phyloP scores from a whole-genome alignment of 257 asterid genomes.

The Solanum virginianum region DNA sequence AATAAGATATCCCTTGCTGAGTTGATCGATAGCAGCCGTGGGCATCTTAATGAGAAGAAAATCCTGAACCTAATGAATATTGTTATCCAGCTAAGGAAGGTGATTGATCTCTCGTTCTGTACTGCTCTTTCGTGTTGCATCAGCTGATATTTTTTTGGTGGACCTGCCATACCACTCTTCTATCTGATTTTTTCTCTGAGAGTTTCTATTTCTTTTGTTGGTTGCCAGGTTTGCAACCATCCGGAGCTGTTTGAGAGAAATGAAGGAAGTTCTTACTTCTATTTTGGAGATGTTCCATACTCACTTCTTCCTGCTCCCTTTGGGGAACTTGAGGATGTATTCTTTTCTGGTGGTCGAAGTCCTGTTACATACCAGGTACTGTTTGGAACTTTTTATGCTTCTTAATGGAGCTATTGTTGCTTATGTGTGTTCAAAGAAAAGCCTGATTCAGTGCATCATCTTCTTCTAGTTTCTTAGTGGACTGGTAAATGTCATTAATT shows the following conservation, averaged over 20 bases:
- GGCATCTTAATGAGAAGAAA: constrained; percentile 92
- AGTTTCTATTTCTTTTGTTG: neutral
- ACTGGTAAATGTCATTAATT: neutral
- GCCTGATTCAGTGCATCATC: neutral
- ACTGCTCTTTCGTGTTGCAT: neutral
- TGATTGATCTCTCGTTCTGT: constrained; percentile 6
- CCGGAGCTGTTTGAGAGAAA: constrained; percentile 98
- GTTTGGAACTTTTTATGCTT: neutral
- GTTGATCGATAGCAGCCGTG: constrained; percentile 87
- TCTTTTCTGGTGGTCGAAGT: constrained; percentile 70
- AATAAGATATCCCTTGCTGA: constrained; percentile 93
- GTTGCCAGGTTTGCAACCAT: constrained; percentile 85
- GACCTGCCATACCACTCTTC: neutral
- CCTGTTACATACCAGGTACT: constrained; percentile 76
- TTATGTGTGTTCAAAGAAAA: neutral
- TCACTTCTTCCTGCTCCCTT: constrained; percentile 84
- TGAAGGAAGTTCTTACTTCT: constrained; percentile 81
- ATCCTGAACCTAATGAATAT: constrained; percentile 91
- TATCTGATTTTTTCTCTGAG: neutral
- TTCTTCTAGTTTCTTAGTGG: neutral
- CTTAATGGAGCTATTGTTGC: neutral
- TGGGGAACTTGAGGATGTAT: constrained; percentile 77
- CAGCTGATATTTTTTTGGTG: neutral
- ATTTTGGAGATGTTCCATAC: constrained; percentile 77
- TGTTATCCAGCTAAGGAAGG: constrained; percentile 98